Evolutionary conservation across 192 early-diverging fungal species (phyloP), one percentile per base, ranked within the genome.

Genomic region (Mortierella alpina): DNA sequence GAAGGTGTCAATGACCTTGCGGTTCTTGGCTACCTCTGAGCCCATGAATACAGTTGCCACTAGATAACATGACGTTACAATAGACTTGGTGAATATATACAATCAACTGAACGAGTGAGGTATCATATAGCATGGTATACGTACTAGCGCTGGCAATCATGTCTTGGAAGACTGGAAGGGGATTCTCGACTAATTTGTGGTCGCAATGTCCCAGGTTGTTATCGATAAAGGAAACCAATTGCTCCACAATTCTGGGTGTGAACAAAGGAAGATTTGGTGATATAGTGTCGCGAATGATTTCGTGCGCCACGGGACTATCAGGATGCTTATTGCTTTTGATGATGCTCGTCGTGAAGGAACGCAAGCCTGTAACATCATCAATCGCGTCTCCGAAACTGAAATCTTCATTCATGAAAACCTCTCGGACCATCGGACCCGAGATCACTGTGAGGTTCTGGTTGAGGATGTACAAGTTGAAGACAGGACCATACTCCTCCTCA

Each of bases 121-220:
- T 23, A 47, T 6, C 31, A 17, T 18, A 20, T 50, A 23, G 14
- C 54, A 55, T 20, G 31, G 14, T 15, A n/a, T 54, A 67, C 46
- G 55, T 83, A 79, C 84, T 82, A 1, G 84, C 84, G 15, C 61
- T 56, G 11, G 84, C 69, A 39, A 85, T 56, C 84, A 85, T 85
- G 11, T 68, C 63, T 40, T 77, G 74, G 1, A 85, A 41, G 18
- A 85, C 56, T 18, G 23, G 45, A 40, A 77, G 46, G 4, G 79
- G 70, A 12, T 77, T 67, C 31, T 62, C 70, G 20, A 82, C 48
- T 7, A 80, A 15, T 15, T 80, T 80, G 0, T 44, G 22, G 1
- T 72, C 54, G 54, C 77, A 68, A 23, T 63, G 7, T 8, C 77
- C 77, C 18, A 80, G 20, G 12, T 55, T 9, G 1, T 52, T 40